A percentile compares a stretch with the other conserved stretches of the same genome.
Conservation (phyloP, 106 monocot genomes). For the Allium sativum region DNA sequence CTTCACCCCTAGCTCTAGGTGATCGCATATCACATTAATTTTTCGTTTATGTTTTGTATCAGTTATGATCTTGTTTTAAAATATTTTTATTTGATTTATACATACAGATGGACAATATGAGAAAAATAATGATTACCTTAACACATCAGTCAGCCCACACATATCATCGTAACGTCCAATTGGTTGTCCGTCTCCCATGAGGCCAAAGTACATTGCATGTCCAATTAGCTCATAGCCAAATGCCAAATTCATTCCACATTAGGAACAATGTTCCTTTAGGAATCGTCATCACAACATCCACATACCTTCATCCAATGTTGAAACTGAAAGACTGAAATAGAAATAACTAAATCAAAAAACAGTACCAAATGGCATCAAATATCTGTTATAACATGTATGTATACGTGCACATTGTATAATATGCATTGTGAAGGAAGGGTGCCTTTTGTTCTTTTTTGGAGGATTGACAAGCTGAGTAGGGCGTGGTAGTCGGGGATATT, state of each 20-base stretch:
- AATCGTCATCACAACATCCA: constrained; percentile 55
- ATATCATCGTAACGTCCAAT: constrained; percentile 68
- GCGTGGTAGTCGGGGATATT: too few relatives aligned
- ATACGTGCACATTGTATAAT: too few relatives aligned
- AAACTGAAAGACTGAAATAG: too few relatives aligned
- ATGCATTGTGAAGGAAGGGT: too few relatives aligned
- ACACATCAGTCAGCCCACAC: constrained; percentile 69
- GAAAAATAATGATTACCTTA: constrained; percentile 21
- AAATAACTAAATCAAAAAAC: too few relatives aligned
- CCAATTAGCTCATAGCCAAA: constrained; percentile 60
- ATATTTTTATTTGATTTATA: not conserved
- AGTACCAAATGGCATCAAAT: too few relatives aligned
- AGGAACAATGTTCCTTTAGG: constrained; percentile 62
- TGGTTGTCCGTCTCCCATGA: constrained; percentile 71
- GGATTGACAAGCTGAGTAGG: too few relatives aligned
- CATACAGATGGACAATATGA: not conserved
- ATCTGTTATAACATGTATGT: too few relatives aligned
- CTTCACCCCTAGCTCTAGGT: constrained; percentile 42
- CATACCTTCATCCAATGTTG: too few relatives aligned
- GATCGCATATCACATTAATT: constrained; percentile 35
- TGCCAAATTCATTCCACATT: constrained; percentile 66
- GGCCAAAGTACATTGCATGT: constrained; percentile 66
- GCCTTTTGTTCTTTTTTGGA: too few relatives aligned
- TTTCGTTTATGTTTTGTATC: constrained; percentile 10
- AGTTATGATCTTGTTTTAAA: constrained; percentile 27